phyloP scores from a whole-genome alignment of 768 basidiomycete genomes.

The Tricholoma furcatifolium region DNA sequence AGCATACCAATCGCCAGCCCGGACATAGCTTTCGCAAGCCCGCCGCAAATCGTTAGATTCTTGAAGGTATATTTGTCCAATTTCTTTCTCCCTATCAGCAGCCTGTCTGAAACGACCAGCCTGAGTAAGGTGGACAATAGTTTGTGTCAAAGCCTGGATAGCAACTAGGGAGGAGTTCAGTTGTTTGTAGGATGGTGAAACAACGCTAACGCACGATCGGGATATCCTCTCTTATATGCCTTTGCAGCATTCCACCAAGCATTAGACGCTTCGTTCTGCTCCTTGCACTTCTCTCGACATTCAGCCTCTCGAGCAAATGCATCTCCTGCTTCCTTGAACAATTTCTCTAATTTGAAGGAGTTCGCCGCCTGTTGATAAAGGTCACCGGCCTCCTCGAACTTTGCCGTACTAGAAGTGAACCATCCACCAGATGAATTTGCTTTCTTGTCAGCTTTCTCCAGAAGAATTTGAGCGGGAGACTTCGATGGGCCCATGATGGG shows the following conservation, averaged over 20 bases:
- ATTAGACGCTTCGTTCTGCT: constrained; percentile 92
- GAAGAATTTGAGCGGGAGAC: constrained; percentile 70
- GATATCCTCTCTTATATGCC: constrained; percentile 88
- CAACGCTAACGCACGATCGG: constrained; percentile 59
- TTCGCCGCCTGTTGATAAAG: constrained; percentile 95
- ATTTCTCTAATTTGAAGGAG: constrained; percentile 87
- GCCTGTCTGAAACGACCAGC: constrained; percentile 94
- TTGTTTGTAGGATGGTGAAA: background rate
- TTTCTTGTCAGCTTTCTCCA: constrained; percentile 94
- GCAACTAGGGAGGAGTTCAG: constrained; percentile 61
- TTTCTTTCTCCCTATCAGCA: constrained; percentile 97
- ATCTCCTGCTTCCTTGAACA: constrained; percentile 90
- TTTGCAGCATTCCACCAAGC: constrained; percentile 99
- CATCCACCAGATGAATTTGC: constrained; percentile 79
- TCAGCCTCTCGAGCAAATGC: constrained; percentile 93
- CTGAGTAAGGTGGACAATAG: constrained; percentile 79
- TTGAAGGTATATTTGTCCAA: constrained; percentile 90
- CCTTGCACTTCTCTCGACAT: constrained; percentile 85
- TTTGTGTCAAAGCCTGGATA: constrained; percentile 80
- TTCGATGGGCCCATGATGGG: constrained; percentile 60
- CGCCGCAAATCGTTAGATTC: constrained; percentile 76
- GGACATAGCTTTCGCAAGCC: constrained; percentile 88
- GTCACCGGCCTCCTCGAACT: constrained; percentile 95
- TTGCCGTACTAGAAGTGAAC: constrained; percentile 82
- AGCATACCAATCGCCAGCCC: constrained; percentile 97